Percentiles rank a stretch among this genome's conserved stretches.
Conservation (phyloP, 2,329 filamentous ascomycete species). For the Xylaria sp. region DNA sequence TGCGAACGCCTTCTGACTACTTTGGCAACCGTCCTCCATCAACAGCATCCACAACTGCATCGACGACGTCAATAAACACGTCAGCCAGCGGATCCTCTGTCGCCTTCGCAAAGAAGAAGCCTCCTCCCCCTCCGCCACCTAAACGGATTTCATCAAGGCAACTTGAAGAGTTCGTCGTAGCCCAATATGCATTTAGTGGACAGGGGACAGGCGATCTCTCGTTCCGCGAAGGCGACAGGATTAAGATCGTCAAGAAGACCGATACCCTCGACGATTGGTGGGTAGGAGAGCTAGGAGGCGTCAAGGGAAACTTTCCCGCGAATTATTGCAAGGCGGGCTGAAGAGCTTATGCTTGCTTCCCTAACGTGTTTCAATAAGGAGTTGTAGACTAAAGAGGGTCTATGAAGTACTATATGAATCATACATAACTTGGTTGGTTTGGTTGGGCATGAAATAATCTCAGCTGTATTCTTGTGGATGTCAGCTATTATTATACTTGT, state of each 20-base stretch:
- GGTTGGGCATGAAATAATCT: background rate
- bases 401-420: background rate
- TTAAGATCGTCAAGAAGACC: slow-evolving; percentile 81
- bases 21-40: slow-evolving; percentile 44
- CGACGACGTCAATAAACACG: slow-evolving; percentile 44
- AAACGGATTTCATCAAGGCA: slow-evolving; percentile 65
- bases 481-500: background rate
- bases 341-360: slow-evolving; percentile 1
- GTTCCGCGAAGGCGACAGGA: slow-evolving; percentile 81
- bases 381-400: background rate
- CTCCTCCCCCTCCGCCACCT: slow-evolving; percentile 75
- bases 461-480: background rate
- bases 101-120: slow-evolving; percentile 73
- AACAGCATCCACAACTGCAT: slow-evolving; percentile 43
- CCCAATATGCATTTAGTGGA: slow-evolving; percentile 78
- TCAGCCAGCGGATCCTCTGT: slow-evolving; percentile 36
- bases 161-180: slow-evolving; percentile 69
- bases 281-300: slow-evolving; percentile 78
- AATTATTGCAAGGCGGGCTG: slow-evolving; percentile 74
- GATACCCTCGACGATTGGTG: slow-evolving; percentile 87
- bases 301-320: slow-evolving; percentile 79
- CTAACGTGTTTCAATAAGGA: background rate
- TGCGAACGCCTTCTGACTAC: slow-evolving; percentile 47
- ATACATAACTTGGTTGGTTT: background rate
- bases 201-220: slow-evolving; percentile 75